Evolutionary conservation across 2,329 filamentous ascomycete genomes (phyloP), one percentile per base, ranked within the genome.

Genomic region (Xylogone sp.): DNA sequence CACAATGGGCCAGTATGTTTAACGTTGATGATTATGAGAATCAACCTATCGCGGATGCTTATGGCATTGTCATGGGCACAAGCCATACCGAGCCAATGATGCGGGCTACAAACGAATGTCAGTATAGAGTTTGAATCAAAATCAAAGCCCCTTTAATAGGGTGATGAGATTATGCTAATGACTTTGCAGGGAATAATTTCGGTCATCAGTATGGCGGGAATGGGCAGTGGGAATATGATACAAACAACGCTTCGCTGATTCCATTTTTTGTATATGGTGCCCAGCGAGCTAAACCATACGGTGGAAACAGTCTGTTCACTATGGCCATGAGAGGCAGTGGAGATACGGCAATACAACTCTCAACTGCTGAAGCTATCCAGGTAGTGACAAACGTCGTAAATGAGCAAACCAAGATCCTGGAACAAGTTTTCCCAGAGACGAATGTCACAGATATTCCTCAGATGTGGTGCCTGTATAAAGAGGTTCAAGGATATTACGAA

Each of bases 401-500:
- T 2, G 76, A 80, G 27, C 84, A 89, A 63, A 75, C 80, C 46
- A 63, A 75, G 9, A 83, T 84, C 52, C 71, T 86, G 43, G 71
- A 70, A 19, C 73, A 78, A 2, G 78, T 86, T 0, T 76, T 86
- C 43, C 75, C 73, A 12, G 74, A 56, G 2, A 63, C 51, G 1
- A 71, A 68, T 4, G 68, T 74, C 2, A 67, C 66, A 1, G 67
- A 79, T 44, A 72, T 78, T 34, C 84, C 86, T 5, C 85, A 88
- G 66, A 76, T 84, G 68, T 88, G 86, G 84, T 87, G 84, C 59
- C 69, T 89, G 54, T 90, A 89, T 68, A 88, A 88, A 63, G 86
- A 90, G 63, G 84, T 90, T 2, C 83, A 86, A 67, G 78, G 79
- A 6, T 88, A 89, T 64, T 81, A 84, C 52, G 80, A 85, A 52